Evolutionary conservation across 78 protist species (phyloP), one percentile per base, ranked within the genome.

Genomic region (Paratrimastix pyriformis): DNA sequence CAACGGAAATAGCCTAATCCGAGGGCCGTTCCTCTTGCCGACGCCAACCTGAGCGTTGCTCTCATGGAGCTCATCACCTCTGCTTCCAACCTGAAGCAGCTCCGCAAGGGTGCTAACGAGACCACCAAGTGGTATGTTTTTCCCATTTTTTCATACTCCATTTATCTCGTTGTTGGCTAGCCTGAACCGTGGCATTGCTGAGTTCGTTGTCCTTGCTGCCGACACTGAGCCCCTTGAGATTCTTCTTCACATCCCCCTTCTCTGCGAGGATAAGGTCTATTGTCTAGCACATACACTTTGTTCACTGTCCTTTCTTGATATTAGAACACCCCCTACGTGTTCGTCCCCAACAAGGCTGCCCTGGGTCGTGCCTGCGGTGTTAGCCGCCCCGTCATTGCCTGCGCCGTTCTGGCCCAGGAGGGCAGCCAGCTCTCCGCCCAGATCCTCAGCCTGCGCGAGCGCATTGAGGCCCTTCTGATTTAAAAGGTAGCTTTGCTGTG

Each of bases 201-300:
- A 79, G 4, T 52, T 84, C 29, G 65, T 84, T 52, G 70, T 84
- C 33, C 35, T 84, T 30, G 87, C 87, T 26, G 87, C 87, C 18
- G 87, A 84, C 33, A 43, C 87, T 18, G 57, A 13, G 26, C 87
- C 87, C 54, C 40, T 84, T 9, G 87, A 76, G 39, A 84, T 84
- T 7, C 58, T 84, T 13, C 39, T 84, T 1, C 87, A 84, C 60
- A 30, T 84, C 15, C 87, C 87, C 30, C 65, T 78, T 11, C 46
- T 84, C 44, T 84, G 87, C 40, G 87, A 84, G 64, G 87, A 84
- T 43, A 84, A 84, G 18, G 68, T 62, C 29, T 62, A 26, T 13
- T 62, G 18, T 62, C 37, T 35, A 62, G 15, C 37, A 62, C 13
- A 11, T 35, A 29, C 15, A 11, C 21, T 26, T 26, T 35, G 37